Evolutionary conservation across 345 rosid genomes (phyloP).

Genomic region (Hibiscus mutabilis): DNA sequence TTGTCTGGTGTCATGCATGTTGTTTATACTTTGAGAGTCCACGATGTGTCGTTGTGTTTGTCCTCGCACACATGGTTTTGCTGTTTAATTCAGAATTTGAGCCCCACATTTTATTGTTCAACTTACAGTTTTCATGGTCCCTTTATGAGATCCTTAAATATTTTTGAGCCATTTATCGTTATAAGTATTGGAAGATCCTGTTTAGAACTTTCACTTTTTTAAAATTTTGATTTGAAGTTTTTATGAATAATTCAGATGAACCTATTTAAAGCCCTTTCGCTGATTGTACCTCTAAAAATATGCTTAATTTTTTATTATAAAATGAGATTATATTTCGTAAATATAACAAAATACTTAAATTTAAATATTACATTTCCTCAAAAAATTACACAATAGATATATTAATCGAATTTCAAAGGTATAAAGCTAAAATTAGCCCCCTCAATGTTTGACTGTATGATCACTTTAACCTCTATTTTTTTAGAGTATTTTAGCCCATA

Average conservation of each 20-base stretch:
- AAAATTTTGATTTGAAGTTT: neutral
- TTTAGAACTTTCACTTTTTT: neutral
- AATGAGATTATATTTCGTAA: neutral
- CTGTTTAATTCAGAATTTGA: neutral
- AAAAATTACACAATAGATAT: too few relatives aligned
- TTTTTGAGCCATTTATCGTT: neutral
- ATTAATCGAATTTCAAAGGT: too few relatives aligned
- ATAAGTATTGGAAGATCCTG: neutral
- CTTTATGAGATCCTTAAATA: neutral
- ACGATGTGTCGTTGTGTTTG: constrained; percentile 1
- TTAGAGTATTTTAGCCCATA: too few relatives aligned
- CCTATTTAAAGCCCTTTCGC: neutral
- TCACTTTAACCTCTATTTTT: too few relatives aligned
- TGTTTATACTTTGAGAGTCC: neutral
- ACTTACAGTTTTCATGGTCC: neutral
- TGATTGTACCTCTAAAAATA: neutral
- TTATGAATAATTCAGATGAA: constrained; percentile 2
- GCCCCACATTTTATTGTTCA: neutral
- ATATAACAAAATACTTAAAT: neutral
- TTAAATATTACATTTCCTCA: neutral
- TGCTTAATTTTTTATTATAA: neutral
- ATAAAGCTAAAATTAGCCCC: too few relatives aligned
- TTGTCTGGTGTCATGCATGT: neutral
- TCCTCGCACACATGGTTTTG: constrained; percentile 1
- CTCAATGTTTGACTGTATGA: too few relatives aligned